These are phyloP conservation scores for Salix brachista DNA, from an alignment of 345 rosid species.

Conservation along the genomic window DNA sequence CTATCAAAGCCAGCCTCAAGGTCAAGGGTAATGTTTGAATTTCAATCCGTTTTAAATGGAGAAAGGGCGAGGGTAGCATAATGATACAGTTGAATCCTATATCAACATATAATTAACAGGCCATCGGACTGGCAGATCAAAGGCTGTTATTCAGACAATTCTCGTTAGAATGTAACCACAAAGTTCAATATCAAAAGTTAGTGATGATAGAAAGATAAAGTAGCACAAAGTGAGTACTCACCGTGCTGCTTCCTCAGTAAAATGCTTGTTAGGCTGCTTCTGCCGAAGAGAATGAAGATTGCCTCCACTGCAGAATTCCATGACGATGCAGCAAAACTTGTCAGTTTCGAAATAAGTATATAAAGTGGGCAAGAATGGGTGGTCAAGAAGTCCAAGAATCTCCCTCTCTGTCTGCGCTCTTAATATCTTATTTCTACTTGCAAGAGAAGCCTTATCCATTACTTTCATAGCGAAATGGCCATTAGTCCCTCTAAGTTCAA, in stretches of 20 bases:
- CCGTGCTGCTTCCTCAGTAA: constrained; percentile 33
- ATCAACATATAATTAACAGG: neutral
- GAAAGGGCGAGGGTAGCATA: neutral
- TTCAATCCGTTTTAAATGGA: neutral
- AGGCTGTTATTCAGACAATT: neutral
- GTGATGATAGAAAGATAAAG: neutral
- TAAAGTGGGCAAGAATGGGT: constrained; percentile 33
- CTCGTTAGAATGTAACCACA: neutral
- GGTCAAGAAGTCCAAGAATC: constrained; percentile 34
- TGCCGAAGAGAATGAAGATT: constrained; percentile 36
- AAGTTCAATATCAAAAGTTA: neutral
- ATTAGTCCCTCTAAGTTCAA: constrained; percentile 61
- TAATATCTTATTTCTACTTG: constrained; percentile 75
- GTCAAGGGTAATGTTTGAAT: neutral
- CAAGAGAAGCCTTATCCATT: constrained; percentile 63
- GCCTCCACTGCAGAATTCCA: constrained; percentile 38
- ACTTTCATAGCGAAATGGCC: constrained; percentile 62
- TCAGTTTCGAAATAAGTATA: constrained; percentile 37
- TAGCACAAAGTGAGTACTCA: neutral
- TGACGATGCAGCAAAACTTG: constrained; percentile 31
- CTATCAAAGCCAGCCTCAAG: neutral
- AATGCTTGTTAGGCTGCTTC: constrained; percentile 26
- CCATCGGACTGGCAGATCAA: neutral
- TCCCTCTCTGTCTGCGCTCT: constrained; percentile 36
- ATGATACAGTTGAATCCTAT: neutral